Evolutionary conservation across 129 eudicot genomes (phyloP).

Genomic region (Escallonia rubra): DNA sequence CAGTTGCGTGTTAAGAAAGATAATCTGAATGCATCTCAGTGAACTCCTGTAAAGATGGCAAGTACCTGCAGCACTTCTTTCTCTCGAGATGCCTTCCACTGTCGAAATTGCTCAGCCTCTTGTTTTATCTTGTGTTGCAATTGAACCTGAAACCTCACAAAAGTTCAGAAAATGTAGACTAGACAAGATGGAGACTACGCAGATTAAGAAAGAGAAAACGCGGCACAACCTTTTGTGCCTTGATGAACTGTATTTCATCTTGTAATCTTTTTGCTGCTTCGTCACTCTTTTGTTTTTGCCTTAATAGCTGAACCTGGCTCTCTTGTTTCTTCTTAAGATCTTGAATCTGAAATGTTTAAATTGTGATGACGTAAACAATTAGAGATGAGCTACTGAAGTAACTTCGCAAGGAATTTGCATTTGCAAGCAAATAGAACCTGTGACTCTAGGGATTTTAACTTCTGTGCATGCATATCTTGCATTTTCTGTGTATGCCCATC

Average conservation of each 20-base stretch:
- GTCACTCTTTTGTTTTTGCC: constrained; percentile 97
- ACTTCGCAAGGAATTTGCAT: constrained; percentile 2
- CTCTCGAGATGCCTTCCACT: constrained; percentile 98
- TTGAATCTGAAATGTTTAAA: constrained; percentile 51
- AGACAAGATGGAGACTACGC: constrained; percentile 6
- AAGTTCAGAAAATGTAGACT: constrained; percentile 10
- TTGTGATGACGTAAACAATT: background rate
- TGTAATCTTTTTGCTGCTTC: constrained; percentile 94
- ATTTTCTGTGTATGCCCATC: constrained; percentile 90
- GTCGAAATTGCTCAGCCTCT: constrained; percentile 98
- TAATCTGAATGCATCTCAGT: too few relatives aligned
- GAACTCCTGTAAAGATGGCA: background rate
- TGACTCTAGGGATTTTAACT: constrained; percentile 78
- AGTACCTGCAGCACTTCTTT: constrained; percentile 92
- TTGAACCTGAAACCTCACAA: constrained; percentile 62
- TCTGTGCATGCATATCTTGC: constrained; percentile 86
- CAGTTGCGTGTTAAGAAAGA: background rate
- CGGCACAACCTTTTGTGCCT: constrained; percentile 91
- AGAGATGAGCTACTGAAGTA: background rate
- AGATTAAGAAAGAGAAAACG: background rate
- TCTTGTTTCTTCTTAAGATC: constrained; percentile 98
- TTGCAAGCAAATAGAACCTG: constrained; percentile 52
- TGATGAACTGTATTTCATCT: constrained; percentile 96
- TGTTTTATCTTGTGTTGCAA: constrained; percentile 92
- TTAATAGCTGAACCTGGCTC: constrained; percentile 84